Conservation (phyloP, 495 filamentous ascomycete species). For the Pyrenula aspistea region DNA sequence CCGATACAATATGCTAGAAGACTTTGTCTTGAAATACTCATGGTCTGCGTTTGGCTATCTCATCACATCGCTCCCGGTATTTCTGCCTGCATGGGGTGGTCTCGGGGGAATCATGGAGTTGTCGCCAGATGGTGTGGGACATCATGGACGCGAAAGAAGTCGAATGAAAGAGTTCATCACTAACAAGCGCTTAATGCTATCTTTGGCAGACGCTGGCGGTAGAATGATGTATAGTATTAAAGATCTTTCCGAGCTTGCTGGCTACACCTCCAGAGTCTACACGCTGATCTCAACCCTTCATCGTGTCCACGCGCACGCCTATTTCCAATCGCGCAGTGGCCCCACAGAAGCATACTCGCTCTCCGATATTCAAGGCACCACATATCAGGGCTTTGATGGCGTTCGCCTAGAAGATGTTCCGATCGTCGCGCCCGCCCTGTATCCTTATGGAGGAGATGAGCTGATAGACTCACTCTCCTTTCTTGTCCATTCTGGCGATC, state of each 20-base stretch:
- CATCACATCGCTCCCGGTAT: slow-evolving; percentile 82
- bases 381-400: slow-evolving; percentile 88
- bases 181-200: slow-evolving; percentile 97
- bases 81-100: slow-evolving; percentile 91
- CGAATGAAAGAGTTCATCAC: slow-evolving; percentile 99
- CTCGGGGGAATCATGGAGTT: slow-evolving; percentile 59
- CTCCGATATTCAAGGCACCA: slow-evolving; percentile 82
- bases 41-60: slow-evolving; percentile 98
- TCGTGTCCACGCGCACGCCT: slow-evolving; percentile 80
- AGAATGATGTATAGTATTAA: slow-evolving; percentile 99
- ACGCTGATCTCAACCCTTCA: slow-evolving; percentile 90
- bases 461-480: slow-evolving; percentile 80
- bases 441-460: slow-evolving; percentile 76
- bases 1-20: slow-evolving; percentile 96
- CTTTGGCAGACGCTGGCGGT: slow-evolving; percentile 89
- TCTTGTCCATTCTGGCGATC: slow-evolving; percentile 79
- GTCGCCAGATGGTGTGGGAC: slow-evolving; percentile 17
- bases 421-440: slow-evolving; percentile 70
- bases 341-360: slow-evolving; percentile 69
- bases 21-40: slow-evolving; percentile 94
- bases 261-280: slow-evolving; percentile 93
- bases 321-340: slow-evolving; percentile 46
- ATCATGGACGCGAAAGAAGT: slow-evolving; percentile 53
- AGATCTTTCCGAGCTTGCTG: slow-evolving; percentile 85
- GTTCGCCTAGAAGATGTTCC: slow-evolving; percentile 90